Percentiles rank a stretch among this genome's conserved stretches.
These are phyloP conservation scores for Neopestalotiopsis sp. DNA, from an alignment of 2,329 filamentous ascomycete species.

Conservation along the genomic window DNA sequence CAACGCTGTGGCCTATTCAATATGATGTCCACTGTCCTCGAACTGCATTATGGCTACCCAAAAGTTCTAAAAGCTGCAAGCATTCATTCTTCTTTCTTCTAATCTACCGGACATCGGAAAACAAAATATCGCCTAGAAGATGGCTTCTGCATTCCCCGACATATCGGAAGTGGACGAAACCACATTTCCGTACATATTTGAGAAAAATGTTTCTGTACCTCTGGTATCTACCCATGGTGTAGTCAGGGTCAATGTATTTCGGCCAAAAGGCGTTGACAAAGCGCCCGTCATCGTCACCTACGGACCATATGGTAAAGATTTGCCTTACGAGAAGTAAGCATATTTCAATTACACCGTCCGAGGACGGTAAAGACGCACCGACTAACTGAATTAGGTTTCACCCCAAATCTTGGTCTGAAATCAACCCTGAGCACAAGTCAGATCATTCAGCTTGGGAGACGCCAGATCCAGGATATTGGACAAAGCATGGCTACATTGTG, in stretches of 20 bases:
- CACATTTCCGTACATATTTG: constrained; percentile 33
- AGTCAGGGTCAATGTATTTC: constrained; percentile 45
- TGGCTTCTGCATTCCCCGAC: too few relatives aligned
- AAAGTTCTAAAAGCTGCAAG: too few relatives aligned
- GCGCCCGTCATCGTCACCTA: constrained; percentile 73
- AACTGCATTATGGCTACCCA: too few relatives aligned
- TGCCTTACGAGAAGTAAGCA: constrained; percentile 59
- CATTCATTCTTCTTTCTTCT: too few relatives aligned
- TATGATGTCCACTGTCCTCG: too few relatives aligned
- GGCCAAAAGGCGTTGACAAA: constrained; percentile 34
- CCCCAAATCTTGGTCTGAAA: background rate
- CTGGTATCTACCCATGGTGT: constrained; percentile 34
- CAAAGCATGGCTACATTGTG: constrained; percentile 57
- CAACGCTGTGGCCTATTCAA: too few relatives aligned
- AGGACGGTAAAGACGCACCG: constrained; percentile 21
- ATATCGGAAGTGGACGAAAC: too few relatives aligned
- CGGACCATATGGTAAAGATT: constrained; percentile 77
- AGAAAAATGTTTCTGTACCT: constrained; percentile 40
- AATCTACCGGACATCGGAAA: too few relatives aligned
- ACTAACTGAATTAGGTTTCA: background rate
- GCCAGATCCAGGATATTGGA: constrained; percentile 63
- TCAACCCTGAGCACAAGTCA: constrained; percentile 50
- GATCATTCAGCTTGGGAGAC: constrained; percentile 64
- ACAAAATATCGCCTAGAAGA: too few relatives aligned
- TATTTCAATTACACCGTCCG: constrained; percentile 47